phyloP scores from a whole-genome alignment of 108 stramenopile genomes.

The Discostella stelligeroides region DNA sequence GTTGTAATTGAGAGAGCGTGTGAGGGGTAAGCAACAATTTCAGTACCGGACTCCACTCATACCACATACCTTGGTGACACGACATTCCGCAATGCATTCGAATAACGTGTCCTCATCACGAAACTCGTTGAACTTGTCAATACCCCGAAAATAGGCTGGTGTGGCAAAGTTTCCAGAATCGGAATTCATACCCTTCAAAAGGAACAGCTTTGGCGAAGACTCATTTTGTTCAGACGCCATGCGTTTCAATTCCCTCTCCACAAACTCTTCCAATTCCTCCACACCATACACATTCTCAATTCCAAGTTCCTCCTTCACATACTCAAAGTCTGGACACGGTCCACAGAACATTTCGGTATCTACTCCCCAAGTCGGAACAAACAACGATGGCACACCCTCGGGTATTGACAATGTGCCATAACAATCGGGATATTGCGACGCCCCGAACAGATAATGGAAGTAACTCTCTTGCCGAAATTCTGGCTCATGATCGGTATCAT shows the following conservation, averaged over 20 bases:
- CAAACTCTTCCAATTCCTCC: constrained; percentile 33
- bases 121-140: constrained; percentile 34
- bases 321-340: constrained; percentile 60
- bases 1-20: too few species aligned
- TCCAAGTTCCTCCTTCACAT: constrained; percentile 71
- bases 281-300: constrained; percentile 54
- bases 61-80: constrained; percentile 86
- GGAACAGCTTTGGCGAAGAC: constrained; percentile 57
- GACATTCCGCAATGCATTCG: constrained; percentile 84
- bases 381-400: constrained; percentile 68
- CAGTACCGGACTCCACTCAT: too few species aligned
- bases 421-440: constrained; percentile 87
- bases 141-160: constrained; percentile 51
- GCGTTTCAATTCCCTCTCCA: constrained; percentile 36
- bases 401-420: constrained; percentile 60
- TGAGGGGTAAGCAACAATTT: too few species aligned
- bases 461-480: constrained; percentile 94
- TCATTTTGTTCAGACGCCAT: too few species aligned
- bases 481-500: constrained; percentile 89
- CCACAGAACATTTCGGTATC: constrained; percentile 94
- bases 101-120: constrained; percentile 72
- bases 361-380: constrained; percentile 80
- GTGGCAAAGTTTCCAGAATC: constrained; percentile 84
- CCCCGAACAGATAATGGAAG: constrained; percentile 95
- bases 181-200: constrained; percentile 79